Conservation (phyloP, 75 land plant genomes). For the Sequoiadendron giganteum region DNA sequence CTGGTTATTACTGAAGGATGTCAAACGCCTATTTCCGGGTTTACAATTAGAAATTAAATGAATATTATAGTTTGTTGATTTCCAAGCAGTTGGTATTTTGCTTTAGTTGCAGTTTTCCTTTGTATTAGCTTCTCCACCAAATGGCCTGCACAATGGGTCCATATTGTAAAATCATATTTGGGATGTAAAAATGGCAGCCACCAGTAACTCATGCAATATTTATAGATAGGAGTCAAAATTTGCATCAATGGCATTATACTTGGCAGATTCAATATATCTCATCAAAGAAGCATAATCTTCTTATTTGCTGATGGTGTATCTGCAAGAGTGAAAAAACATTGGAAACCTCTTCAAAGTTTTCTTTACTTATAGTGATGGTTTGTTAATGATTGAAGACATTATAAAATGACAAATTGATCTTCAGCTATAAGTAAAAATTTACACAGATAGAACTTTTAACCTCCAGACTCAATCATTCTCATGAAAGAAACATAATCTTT, state of each 20-base stretch:
- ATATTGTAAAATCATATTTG: neutral
- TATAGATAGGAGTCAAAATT: neutral
- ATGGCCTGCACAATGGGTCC: neutral
- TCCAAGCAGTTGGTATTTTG: neutral
- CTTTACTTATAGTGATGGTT: neutral
- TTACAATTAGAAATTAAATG: neutral
- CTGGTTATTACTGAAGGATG: neutral
- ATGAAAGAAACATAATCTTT: too few species aligned
- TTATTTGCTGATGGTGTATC: neutral
- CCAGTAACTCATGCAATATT: neutral
- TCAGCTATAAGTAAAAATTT: neutral
- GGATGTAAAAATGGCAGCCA: neutral
- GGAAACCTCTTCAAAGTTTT: neutral
- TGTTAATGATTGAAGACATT: neutral
- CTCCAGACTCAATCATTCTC: too few species aligned
- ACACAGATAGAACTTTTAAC: neutral
- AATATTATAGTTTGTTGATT: neutral
- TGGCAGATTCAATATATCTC: neutral
- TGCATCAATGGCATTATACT: conserved; percentile 1
- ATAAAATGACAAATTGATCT: neutral
- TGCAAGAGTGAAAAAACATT: neutral
- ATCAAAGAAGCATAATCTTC: neutral
- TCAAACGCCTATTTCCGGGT: neutral
- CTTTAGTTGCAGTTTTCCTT: neutral
- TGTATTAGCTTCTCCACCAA: neutral